phyloP scores from a whole-genome alignment of 225 moss, liverwort and hornwort genomes.

The Neckera pumila region DNA sequence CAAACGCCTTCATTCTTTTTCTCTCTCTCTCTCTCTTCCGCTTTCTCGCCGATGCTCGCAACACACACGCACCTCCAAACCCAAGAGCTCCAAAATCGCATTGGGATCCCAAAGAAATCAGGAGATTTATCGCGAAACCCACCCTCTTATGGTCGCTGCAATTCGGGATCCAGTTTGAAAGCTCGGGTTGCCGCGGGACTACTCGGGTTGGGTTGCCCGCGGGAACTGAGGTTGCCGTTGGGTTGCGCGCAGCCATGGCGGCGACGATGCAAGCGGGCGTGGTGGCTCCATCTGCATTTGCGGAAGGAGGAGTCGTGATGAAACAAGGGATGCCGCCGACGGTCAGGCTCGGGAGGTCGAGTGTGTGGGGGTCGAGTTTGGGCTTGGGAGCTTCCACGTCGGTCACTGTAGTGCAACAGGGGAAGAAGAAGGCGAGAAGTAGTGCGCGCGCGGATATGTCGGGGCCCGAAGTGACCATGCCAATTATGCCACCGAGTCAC shows the following conservation, averaged over 20 bases:
- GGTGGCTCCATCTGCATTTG: conserved; percentile 13
- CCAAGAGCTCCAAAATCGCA: background rate
- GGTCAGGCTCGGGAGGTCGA: background rate
- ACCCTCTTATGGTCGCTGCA: background rate
- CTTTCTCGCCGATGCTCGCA: background rate
- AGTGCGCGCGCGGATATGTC: conserved; percentile 15
- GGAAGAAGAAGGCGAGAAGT: background rate
- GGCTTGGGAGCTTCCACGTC: background rate
- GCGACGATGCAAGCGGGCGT: background rate
- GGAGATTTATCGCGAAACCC: background rate
- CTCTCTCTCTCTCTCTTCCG: background rate
- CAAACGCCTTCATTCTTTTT: background rate
- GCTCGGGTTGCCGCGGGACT: background rate
- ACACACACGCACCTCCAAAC: too few relatives aligned
- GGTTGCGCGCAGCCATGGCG: conserved; percentile 14
- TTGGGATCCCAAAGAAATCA: background rate
- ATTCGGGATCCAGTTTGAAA: background rate
- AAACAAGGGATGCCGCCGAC: background rate
- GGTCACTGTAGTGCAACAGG: background rate
- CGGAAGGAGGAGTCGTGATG: background rate
- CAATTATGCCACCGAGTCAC: conserved; percentile 64
- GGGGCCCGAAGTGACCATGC: background rate
- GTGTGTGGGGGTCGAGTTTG: conserved; percentile 8
- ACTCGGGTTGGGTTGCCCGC: background rate
- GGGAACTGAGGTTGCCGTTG: background rate